These are phyloP conservation scores for Albugo candida DNA, from an alignment of 352 stramenopile genomes.

Conservation along the genomic window DNA sequence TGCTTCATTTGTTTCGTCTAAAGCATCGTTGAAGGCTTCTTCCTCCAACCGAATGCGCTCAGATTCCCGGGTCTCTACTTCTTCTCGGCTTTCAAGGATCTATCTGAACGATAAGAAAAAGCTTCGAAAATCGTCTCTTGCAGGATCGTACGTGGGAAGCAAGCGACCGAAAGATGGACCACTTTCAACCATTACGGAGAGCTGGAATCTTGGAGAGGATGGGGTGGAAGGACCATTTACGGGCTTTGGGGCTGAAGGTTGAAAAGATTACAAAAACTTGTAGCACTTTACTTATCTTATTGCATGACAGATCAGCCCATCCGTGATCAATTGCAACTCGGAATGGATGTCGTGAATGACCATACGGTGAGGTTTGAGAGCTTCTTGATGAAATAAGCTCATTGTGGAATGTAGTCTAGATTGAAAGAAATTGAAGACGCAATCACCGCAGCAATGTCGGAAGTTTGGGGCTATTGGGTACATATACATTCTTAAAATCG, in stretches of 20 bases:
- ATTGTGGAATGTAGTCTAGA: slow-evolving; percentile 23
- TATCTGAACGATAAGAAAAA: slow-evolving; percentile 20
- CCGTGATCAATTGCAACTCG: slow-evolving; percentile 56
- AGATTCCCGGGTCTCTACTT: slow-evolving; percentile 34
- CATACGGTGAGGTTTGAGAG: slow-evolving; percentile 33
- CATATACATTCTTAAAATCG: slow-evolving; percentile 1
- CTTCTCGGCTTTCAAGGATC: slow-evolving; percentile 21
- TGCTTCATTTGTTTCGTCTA: slow-evolving; percentile 47
- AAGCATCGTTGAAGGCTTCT: slow-evolving; percentile 36
- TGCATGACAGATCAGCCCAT: slow-evolving; percentile 58
- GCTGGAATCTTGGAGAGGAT: slow-evolving; percentile 65
- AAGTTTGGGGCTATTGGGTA: slow-evolving; percentile 82
- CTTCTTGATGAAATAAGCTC: background rate
- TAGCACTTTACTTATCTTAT: background rate
- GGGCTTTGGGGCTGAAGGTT: slow-evolving; percentile 63
- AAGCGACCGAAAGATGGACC: slow-evolving; percentile 47
- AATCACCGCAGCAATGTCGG: slow-evolving; percentile 70
- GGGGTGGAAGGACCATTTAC: slow-evolving; percentile 53
- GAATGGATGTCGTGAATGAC: slow-evolving; percentile 72
- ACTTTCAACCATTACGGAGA: slow-evolving; percentile 73
- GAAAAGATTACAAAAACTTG: no score
- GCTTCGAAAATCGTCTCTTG: slow-evolving; percentile 16
- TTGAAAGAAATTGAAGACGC: slow-evolving; percentile 76
- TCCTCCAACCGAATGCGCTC: slow-evolving; percentile 21
- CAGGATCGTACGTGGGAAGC: slow-evolving; percentile 45